These are phyloP conservation scores for Pigoraptor vietnamica DNA, from an alignment of 78 protist species.

Conservation along the genomic window DNA sequence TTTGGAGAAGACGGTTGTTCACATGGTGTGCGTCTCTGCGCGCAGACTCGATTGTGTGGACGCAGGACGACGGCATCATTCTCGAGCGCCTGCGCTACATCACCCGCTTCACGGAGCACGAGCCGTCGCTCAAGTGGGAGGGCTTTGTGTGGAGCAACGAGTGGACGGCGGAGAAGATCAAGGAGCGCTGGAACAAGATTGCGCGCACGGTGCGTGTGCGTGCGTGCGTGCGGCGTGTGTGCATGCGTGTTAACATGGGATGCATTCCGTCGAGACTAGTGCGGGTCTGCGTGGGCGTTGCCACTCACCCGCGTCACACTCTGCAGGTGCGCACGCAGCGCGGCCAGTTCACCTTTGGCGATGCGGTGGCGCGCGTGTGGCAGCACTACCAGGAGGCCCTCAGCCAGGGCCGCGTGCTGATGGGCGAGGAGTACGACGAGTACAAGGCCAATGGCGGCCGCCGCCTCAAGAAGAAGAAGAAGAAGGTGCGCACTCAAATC, in stretches of 20 bases:
- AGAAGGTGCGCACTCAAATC: neutral
- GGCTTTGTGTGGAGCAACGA: neutral
- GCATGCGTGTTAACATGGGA: no score
- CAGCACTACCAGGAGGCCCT: neutral
- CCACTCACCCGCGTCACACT: neutral
- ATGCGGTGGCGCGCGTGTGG: neutral
- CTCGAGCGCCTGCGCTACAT: neutral
- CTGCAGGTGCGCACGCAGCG: neutral
- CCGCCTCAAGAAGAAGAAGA: neutral
- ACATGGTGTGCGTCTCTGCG: neutral
- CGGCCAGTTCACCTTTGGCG: neutral
- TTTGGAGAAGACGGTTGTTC: no score
- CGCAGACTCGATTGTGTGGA: neutral
- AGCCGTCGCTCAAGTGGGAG: neutral
- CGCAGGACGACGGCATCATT: neutral
- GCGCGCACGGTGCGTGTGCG: neutral
- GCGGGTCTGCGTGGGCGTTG: no score
- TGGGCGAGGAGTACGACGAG: neutral
- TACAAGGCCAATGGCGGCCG: neutral
- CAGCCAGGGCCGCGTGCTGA: neutral
- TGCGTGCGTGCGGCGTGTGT: no score
- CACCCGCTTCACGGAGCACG: neutral
- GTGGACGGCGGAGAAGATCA: neutral
- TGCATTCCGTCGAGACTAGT: no score
- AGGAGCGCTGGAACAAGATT: neutral